Percentiles rank a stretch among this genome's conserved stretches.
Conservation (phyloP, 1,284 basidiomycete species). For the Rhodofomes roseus region DNA sequence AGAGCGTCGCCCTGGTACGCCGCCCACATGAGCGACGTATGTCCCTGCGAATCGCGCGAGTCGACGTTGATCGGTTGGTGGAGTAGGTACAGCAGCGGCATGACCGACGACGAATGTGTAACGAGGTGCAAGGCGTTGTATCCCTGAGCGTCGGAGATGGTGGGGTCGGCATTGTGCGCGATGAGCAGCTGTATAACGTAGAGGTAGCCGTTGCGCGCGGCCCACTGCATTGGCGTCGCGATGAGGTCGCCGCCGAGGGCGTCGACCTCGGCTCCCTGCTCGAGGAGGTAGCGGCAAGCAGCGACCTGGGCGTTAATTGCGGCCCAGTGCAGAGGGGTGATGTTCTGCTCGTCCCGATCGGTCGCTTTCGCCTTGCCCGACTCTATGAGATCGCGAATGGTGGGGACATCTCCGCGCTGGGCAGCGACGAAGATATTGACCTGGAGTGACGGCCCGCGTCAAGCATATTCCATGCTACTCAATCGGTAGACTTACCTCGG, state of each 20-base stretch:
- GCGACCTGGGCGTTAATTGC: constrained; percentile 88
- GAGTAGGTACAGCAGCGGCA: constrained; percentile 91
- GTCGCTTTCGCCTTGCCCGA: constrained; percentile 73
- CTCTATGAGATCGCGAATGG: constrained; percentile 68
- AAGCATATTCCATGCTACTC: neutral
- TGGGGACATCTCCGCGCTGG: constrained; percentile 79
- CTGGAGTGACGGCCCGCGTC: constrained; percentile 16
- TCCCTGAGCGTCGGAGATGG: constrained; percentile 87
- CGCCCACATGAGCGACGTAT: constrained; percentile 98
- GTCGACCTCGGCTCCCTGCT: constrained; percentile 94
- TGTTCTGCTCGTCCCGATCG: constrained; percentile 86
- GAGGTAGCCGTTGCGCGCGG: constrained; percentile 92
- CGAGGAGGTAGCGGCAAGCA: constrained; percentile 79
- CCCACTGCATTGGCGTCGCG: constrained; percentile 99
- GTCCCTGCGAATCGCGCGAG: constrained; percentile 86
- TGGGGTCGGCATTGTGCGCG: constrained; percentile 88
- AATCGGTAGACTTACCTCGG: constrained; percentile 26
- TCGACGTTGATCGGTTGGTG: constrained; percentile 91
- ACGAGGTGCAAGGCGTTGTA: constrained; percentile 96
- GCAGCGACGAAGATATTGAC: constrained; percentile 79
- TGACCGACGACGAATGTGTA: constrained; percentile 91
- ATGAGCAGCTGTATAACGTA: constrained; percentile 93
- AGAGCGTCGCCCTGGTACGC: constrained; percentile 98
- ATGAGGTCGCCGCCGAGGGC: constrained; percentile 91
- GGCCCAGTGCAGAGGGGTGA: constrained; percentile 97